Base-by-base conservation (phyloP, 2,329 filamentous ascomycete species). In the Venturia effusa region DNA sequence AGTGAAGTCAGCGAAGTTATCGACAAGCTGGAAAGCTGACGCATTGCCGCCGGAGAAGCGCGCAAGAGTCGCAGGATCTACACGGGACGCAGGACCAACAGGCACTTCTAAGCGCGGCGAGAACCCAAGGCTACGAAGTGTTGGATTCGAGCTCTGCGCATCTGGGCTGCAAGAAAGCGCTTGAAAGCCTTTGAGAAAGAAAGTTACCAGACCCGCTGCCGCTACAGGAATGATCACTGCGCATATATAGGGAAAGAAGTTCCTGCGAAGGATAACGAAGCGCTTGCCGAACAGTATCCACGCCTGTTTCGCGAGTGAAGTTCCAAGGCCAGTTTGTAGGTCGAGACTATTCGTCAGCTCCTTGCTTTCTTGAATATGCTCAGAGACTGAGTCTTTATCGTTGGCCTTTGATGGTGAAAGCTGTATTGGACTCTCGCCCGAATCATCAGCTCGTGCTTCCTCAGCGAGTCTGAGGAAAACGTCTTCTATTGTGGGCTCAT, bases 401-500 rank as follows among this genome's bases (percentile, higher is more conserved):
- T 40, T 57, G 22, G 40, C 22, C 19, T 34, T 39, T 24, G 32
- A 30, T 24, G 61, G 13, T 7, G 24, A 13, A 19, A 51, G 19
- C 13, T 45, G 24, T 22, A 32, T 15, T 30, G 24, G 24, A 61
- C 22, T 54, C 11, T 66, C n/a, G 7, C 41, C 43, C 24, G 71
- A 71, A 5, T 59, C 45, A n/a, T 69, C 68, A 60, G 74, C 72
- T 27, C 63, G 34, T 37, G 24, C 64, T 40, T 64, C 64, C 24
- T 57, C 64, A n/a, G 92, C 90, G 45, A 96, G 81, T 67, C 90
- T 87, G 30, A 97, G 77, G 74, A 97, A 97, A 0, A 96, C 92
- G 68, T 96, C 92, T 72, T 97, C 93, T 48, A 97, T 92, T 0
- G 90, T 95, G 0, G 92, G 93, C 0, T 91, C 91, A 19, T 88